A percentile compares a stretch with the other conserved stretches of the same genome.
Evolutionary conservation across 345 rosid genomes (phyloP).

Genomic region (Garcia nutans): DNA sequence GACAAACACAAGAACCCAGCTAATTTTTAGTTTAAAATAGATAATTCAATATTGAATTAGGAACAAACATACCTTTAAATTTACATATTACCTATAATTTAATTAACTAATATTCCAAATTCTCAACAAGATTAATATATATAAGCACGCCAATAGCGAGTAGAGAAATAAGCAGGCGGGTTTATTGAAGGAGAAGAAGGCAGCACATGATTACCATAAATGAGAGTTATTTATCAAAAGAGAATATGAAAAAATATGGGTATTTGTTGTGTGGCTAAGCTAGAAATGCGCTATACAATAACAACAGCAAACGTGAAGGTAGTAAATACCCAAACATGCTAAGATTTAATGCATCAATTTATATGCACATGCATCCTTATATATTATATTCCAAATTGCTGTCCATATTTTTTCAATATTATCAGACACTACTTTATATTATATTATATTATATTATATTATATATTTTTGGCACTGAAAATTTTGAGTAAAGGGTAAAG

Average conservation of each 20-base stretch:
- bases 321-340: slow-evolving; percentile 42
- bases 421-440: not conserved
- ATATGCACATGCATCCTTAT: slow-evolving; percentile 32
- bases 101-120: not conserved
- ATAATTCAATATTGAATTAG: not conserved
- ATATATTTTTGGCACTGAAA: slow-evolving; percentile 6
- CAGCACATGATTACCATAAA: slow-evolving; percentile 46
- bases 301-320: slow-evolving; percentile 45
- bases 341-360: slow-evolving; percentile 40
- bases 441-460: no score
- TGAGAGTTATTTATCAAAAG: slow-evolving; percentile 15
- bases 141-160: not conserved
- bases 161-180: no score
- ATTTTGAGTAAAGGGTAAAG: not conserved
- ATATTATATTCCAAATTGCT: not conserved
- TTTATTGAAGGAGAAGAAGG: not conserved
- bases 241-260: slow-evolving; percentile 28
- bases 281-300: slow-evolving; percentile 38
- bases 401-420: no score
- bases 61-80: slow-evolving; percentile 16
- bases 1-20: no score
- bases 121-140: not conserved
- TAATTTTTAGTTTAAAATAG: not conserved
- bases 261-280: slow-evolving; percentile 27
- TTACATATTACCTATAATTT: not conserved